phyloP scores from a whole-genome alignment of 768 basidiomycete species.

The Panaeolus papilionaceus region DNA sequence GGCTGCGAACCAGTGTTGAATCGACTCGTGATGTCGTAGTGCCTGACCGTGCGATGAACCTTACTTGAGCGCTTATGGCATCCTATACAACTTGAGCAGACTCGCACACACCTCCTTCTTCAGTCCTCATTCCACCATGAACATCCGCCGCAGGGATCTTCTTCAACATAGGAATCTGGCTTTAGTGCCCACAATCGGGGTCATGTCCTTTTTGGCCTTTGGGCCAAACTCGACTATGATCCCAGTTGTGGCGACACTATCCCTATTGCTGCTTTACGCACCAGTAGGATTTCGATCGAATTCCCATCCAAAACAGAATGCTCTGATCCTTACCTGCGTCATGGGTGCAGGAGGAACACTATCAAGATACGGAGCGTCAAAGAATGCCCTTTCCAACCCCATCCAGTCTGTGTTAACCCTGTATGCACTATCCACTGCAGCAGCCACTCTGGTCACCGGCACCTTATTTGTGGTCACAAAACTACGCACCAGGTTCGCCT shows the following conservation, averaged over 20 bases:
- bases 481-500: slow-evolving; percentile 36
- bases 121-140: slow-evolving; percentile 27
- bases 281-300: slow-evolving; percentile 40
- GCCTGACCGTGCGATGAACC: slow-evolving; percentile 9
- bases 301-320: slow-evolving; percentile 36
- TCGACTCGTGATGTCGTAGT: slow-evolving; percentile 21
- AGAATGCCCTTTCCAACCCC: slow-evolving; percentile 61
- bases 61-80: slow-evolving; percentile 13
- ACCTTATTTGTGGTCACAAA: slow-evolving; percentile 46
- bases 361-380: slow-evolving; percentile 49
- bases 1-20: background rate
- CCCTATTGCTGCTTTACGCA: slow-evolving; percentile 43
- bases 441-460: slow-evolving; percentile 50
- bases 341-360: slow-evolving; percentile 41
- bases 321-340: slow-evolving; percentile 39
- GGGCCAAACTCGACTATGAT: slow-evolving; percentile 30
- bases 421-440: slow-evolving; percentile 43
- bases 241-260: slow-evolving; percentile 37
- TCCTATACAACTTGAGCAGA: background rate
- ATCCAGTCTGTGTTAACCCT: slow-evolving; percentile 55
- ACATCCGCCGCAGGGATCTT: slow-evolving; percentile 25
- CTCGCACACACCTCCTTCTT: slow-evolving; percentile 1
- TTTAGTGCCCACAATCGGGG: slow-evolving; percentile 31
- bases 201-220: slow-evolving; percentile 29
- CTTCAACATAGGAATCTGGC: slow-evolving; percentile 31